These are phyloP conservation scores for Somion occarium DNA, from an alignment of 1,284 basidiomycete species.

Conservation along the genomic window DNA sequence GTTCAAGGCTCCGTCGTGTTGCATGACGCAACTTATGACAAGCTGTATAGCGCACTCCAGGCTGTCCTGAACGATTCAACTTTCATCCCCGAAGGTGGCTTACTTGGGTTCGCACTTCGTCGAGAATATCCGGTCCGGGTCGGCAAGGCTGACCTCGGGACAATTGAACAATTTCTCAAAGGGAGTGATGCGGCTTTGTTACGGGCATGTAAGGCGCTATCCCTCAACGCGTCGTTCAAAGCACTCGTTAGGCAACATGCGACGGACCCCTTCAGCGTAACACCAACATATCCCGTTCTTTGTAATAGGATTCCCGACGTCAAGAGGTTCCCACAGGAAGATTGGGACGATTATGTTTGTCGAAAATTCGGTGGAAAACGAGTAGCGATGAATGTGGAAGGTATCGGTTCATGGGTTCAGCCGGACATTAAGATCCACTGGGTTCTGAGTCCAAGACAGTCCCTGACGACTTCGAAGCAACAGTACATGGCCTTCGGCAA, in stretches of 20 bases:
- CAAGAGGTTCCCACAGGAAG: not conserved
- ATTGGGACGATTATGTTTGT: not conserved
- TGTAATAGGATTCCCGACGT: not conserved
- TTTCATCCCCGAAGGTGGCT: conserved; percentile 29
- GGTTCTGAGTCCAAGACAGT: not conserved
- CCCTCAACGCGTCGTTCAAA: not conserved
- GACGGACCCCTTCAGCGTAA: not conserved
- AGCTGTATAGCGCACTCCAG: conserved; percentile 12
- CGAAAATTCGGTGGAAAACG: not conserved
- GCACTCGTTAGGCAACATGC: conserved; percentile 3
- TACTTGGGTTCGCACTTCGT: conserved; percentile 16
- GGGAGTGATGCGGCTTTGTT: not conserved
- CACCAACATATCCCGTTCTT: not conserved
- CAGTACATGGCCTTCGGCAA: conserved; percentile 7
- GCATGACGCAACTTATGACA: not conserved
- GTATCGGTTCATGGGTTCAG: not conserved
- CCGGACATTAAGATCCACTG: not conserved
- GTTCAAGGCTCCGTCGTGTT: not conserved
- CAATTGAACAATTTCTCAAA: not conserved
- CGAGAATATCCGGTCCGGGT: not conserved
- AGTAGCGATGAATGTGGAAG: not conserved
- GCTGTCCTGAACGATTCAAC: conserved; percentile 21
- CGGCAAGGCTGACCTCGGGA: not conserved
- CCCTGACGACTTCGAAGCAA: not conserved
- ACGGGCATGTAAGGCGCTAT: not conserved